phyloP scores from a whole-genome alignment of 352 stramenopile genomes.

The Pythium volutum region DNA sequence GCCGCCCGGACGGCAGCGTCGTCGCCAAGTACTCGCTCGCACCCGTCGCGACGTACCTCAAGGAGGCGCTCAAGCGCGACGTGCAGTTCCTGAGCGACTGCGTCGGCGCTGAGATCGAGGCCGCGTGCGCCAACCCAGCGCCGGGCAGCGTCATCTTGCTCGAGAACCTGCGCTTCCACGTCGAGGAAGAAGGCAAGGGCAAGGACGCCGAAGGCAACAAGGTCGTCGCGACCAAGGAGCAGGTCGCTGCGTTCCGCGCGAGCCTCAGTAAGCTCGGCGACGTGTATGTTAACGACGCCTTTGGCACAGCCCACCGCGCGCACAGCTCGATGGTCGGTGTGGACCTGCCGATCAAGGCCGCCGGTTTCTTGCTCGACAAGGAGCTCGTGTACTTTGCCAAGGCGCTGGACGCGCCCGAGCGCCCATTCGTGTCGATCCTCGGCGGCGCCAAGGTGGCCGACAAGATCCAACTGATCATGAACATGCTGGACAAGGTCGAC shows the following conservation, averaged over 20 bases:
- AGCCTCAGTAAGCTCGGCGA: constrained; percentile 92
- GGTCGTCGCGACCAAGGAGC: constrained; percentile 91
- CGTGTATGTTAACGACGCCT: constrained; percentile 99
- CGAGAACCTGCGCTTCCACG: constrained; percentile 99
- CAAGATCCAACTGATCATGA: constrained; percentile 99
- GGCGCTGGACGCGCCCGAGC: constrained; percentile 96
- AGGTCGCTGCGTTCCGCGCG: constrained; percentile 89
- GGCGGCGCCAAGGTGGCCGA: constrained; percentile 99
- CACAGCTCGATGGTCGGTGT: constrained; percentile 99
- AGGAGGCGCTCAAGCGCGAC: constrained; percentile 87
- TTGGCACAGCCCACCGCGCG: constrained; percentile 98
- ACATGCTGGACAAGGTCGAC: constrained; percentile 98
- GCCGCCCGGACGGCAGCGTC: constrained; percentile 94
- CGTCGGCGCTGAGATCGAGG: constrained; percentile 90
- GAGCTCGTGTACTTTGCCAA: constrained; percentile 99
- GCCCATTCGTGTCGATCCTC: constrained; percentile 97
- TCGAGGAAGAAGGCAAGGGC: constrained; percentile 93
- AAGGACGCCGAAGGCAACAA: constrained; percentile 82
- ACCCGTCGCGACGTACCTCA: constrained; percentile 92
- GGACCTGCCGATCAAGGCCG: constrained; percentile 80
- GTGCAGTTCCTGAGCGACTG: constrained; percentile 96
- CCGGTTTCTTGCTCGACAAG: constrained; percentile 98
- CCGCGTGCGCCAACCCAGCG: constrained; percentile 60
- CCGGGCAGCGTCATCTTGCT: constrained; percentile 93
- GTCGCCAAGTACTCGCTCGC: constrained; percentile 95